Evolutionary conservation across 1,139 yeast genomes (phyloP).

Genomic region (Debaryomyces psychrophilus): DNA sequence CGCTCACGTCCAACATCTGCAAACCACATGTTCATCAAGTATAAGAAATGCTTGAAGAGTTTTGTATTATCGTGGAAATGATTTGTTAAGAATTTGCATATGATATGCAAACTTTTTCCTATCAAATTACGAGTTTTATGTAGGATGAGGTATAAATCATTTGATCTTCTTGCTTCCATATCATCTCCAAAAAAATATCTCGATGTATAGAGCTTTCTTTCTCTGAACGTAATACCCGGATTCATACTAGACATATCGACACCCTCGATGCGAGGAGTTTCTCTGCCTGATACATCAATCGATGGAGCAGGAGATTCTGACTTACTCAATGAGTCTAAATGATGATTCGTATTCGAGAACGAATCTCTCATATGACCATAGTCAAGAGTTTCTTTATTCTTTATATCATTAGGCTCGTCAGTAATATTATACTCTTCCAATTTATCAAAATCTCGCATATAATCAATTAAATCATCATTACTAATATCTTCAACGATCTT

Average conservation of each 20-base stretch:
- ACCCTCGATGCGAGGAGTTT: slow-evolving; percentile 47
- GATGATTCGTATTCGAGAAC: neutral
- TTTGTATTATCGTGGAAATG: slow-evolving; percentile 70
- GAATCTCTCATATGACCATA: slow-evolving; percentile 5
- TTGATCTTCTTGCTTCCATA: slow-evolving; percentile 46
- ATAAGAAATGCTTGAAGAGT: slow-evolving; percentile 64
- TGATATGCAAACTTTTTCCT: slow-evolving; percentile 68
- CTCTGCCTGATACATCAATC: slow-evolving; percentile 35
- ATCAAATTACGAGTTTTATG: slow-evolving; percentile 65
- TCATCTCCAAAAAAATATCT: slow-evolving; percentile 61
- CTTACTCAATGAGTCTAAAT: slow-evolving; percentile 1
- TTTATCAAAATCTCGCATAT: slow-evolving; percentile 23
- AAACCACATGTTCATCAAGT: slow-evolving; percentile 78
- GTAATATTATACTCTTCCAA: slow-evolving; percentile 15
- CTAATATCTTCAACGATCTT: slow-evolving; percentile 44
- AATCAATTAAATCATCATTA: slow-evolving; percentile 22
- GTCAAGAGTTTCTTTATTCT: slow-evolving; percentile 28
- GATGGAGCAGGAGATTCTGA: slow-evolving; percentile 24
- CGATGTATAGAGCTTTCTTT: slow-evolving; percentile 60
- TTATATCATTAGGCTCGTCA: slow-evolving; percentile 24
- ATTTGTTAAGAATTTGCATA: slow-evolving; percentile 52
- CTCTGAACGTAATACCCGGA: slow-evolving; percentile 59
- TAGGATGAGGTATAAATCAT: slow-evolving; percentile 58
- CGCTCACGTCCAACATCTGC: slow-evolving; percentile 82
- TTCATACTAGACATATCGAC: slow-evolving; percentile 47